Base-by-base conservation (phyloP, 306 rosid genomes). In the Canavalia gladiata region DNA sequence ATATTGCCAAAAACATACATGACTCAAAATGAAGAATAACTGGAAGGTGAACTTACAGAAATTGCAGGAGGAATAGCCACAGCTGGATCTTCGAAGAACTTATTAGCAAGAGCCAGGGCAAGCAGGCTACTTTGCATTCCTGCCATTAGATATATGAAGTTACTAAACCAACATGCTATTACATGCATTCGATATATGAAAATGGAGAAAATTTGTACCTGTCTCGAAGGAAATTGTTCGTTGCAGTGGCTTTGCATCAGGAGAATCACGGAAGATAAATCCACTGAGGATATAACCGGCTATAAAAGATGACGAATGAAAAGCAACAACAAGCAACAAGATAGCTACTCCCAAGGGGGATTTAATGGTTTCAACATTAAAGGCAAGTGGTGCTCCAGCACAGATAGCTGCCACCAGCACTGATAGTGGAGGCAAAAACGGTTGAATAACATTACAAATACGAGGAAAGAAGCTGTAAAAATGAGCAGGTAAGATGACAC, bases 51-150 rank as follows among this genome's bases (percentile, higher is more conserved):
- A 88, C 94, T 91, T 82, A 95, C 99, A 29, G 99, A 95, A 74
- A 95, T 88, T 51, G 99, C 99, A 7, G 99, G 97, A 84, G 99
- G 93, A 63, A 95, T 91, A 58, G 97, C 70, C 72, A 95, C 97
- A 2, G 68, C 82, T 33, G 97, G 97, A 82, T 95, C 97, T 89
- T 87, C 84, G 58, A 95, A 95, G 81, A 95, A 95, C 29, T 91
- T 87, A 82, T 95, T 95, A 7, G 99, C 97, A 49, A 95, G 95
- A 42, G 99, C 97, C 87, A 93, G 94, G 75, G 97, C 99, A 63
- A 95, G 97, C 79, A 95, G 97, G 82, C 99, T 95, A 84, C 99
- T 93, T 81, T 95, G 99, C 99, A 93, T 95, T 78, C 99, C 99
- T 95, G 88, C 68, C 39, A 33, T 85, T 52, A 52, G 58, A 73